These are phyloP conservation scores for Russula sp. DNA, from an alignment of 768 basidiomycete genomes.

Conservation along the genomic window DNA sequence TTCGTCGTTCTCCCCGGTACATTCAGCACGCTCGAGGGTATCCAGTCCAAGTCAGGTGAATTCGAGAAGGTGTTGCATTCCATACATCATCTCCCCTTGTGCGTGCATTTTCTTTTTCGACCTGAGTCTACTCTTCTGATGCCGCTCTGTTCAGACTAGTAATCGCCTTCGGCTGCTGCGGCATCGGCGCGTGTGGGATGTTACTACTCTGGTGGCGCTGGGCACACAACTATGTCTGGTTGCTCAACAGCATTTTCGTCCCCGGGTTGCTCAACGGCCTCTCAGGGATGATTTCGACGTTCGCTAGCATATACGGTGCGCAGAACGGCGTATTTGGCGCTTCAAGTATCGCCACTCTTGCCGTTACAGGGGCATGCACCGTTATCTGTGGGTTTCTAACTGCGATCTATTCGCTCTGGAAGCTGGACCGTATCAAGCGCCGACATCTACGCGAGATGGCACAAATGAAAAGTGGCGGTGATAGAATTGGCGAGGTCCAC, in stretches of 20 bases:
- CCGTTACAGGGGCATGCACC: slow-evolving; percentile 12
- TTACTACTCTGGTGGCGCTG: slow-evolving; percentile 21
- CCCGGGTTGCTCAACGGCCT: slow-evolving; percentile 24
- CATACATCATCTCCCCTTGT: slow-evolving; percentile 21
- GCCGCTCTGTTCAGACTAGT: slow-evolving; percentile 5
- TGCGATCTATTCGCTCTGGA: slow-evolving; percentile 7
- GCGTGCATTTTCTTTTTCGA: neutral
- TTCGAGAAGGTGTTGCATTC: neutral
- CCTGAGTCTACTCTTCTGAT: neutral
- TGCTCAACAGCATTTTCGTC: slow-evolving; percentile 15
- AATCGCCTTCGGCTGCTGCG: slow-evolving; percentile 17
- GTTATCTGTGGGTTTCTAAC: slow-evolving; percentile 16
- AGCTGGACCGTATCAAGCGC: slow-evolving; percentile 11
- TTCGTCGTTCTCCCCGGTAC: slow-evolving; percentile 27
- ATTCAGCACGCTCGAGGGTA: slow-evolving; percentile 11
- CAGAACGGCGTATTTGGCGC: neutral
- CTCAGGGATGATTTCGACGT: slow-evolving; percentile 22
- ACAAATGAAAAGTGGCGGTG: neutral
- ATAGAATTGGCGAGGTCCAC: neutral
- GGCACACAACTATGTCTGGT: slow-evolving; percentile 25
- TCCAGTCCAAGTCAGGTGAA: neutral
- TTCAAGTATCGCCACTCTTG: slow-evolving; percentile 15
- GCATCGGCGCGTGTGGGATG: slow-evolving; percentile 25
- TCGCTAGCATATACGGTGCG: neutral
- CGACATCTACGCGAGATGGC: slow-evolving; percentile 5